Evolutionary conservation across 495 filamentous ascomycete genomes (phyloP), one percentile per base, ranked within the genome.

Genomic region (Pyrenopolyporus hunteri): DNA sequence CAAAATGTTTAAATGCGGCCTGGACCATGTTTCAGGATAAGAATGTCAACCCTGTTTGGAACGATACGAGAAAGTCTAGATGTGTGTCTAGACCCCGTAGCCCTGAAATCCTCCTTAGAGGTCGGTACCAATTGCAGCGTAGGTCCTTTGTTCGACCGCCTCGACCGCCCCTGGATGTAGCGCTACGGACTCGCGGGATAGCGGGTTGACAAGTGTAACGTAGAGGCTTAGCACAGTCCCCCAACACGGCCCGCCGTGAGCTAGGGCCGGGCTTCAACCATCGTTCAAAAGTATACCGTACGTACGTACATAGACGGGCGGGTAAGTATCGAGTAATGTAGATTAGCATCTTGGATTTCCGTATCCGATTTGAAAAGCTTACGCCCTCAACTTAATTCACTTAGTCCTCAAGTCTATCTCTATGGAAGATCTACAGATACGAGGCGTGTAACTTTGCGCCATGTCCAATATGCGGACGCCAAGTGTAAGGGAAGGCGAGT

Each of bases 11-110:
- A 46, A 47, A 46, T 59, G 45, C 56, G 55, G 44, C 29, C 44
- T 33, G 36, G 59, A 52, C 48, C 62, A 59, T 59, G 62, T 65
- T 65, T 65, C 62, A 65, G 50, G 47, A 51, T 36, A 52, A 40
- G 45, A 59, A 55, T 51, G 44, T 39, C 17, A 55, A 56, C 44
- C 49, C 37, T 51, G 43, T 65, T 23, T 56, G 44, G 55, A 43
- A 65, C 29, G 44, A 55, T 49, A 56, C 51, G 51, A 56, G 50
- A 45, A 62, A 64, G 48, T 64, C 48, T 64, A 57, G 47, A 39
- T 44, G 54, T 13, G 36, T 11, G 33, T 55, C 47, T 54, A 49
- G 55, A 55, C 48, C n/a, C 33, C 39, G 53, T 43, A 52, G 40
- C 32, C 49, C 22, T 23, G 9, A 47, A 51, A 57, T 56, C 50